Evolutionary conservation across 2,329 filamentous ascomycete genomes (phyloP).

Genomic region (Rhexocercosporidium sp.): DNA sequence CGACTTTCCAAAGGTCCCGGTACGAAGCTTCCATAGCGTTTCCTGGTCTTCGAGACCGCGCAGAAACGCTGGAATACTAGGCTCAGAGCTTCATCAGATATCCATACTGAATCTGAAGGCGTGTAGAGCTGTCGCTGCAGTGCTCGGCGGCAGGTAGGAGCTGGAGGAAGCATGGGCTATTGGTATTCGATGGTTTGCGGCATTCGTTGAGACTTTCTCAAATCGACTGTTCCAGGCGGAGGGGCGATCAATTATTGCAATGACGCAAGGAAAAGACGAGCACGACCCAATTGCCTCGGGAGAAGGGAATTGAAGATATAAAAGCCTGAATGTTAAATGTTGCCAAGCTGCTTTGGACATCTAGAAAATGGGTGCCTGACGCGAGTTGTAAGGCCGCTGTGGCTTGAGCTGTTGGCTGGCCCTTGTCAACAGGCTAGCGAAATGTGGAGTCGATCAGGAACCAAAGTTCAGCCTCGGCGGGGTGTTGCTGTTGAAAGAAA

Average conservation of each 20-base stretch:
- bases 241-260: neutral
- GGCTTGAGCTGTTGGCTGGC: neutral
- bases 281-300: neutral
- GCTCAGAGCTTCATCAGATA: conserved; percentile 61
- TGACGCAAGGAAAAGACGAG: neutral
- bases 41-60: conserved; percentile 38
- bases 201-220: neutral
- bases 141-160: conserved; percentile 56
- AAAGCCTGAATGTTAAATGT: neutral
- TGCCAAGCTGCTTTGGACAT: neutral
- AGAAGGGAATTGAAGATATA: neutral
- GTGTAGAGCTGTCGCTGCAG: conserved; percentile 49
- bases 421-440: neutral
- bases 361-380: neutral
- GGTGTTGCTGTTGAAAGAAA: conserved; percentile 13
- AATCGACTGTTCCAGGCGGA: neutral
- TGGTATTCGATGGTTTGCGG: conserved; percentile 4
- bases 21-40: conserved; percentile 43
- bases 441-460: conserved; percentile 13
- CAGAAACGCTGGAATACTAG: conserved; percentile 55
- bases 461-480: conserved; percentile 17
- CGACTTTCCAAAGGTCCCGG: conserved; percentile 44
- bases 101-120: conserved; percentile 57
- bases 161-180: conserved; percentile 52
- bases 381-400: conserved; percentile 4